These are phyloP conservation scores for Bipolaris sorokiniana DNA, from an alignment of 2,329 filamentous ascomycete genomes.

Conservation along the genomic window DNA sequence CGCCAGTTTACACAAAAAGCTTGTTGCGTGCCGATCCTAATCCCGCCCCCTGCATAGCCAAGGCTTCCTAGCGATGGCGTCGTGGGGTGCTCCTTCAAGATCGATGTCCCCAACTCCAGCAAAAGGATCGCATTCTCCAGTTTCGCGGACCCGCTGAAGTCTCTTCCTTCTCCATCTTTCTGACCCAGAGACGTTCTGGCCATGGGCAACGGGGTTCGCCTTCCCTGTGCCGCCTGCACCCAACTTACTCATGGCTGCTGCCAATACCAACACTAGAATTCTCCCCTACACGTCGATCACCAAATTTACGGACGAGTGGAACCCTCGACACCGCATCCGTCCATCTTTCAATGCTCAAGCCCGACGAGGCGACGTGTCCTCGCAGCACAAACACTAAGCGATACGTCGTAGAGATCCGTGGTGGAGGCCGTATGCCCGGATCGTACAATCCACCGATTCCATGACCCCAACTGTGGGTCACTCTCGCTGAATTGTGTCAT, in stretches of 20 bases:
- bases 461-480: slow-evolving; percentile 10
- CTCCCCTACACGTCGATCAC: background rate
- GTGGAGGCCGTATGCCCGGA: slow-evolving; percentile 12
- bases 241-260: slow-evolving; percentile 2
- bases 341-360: slow-evolving; percentile 2
- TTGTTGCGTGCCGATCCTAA: slow-evolving; percentile 22
- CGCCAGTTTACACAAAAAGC: slow-evolving; percentile 12
- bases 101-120: slow-evolving; percentile 7
- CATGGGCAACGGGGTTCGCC: slow-evolving; percentile 1
- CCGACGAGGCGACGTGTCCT: slow-evolving; percentile 16
- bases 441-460: slow-evolving; percentile 9
- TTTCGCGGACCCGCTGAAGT: slow-evolving; percentile 15
- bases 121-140: slow-evolving; percentile 8
- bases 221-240: slow-evolving; percentile 6
- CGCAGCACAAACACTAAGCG: slow-evolving; percentile 10
- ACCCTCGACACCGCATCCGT: slow-evolving; percentile 8
- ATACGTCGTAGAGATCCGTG: slow-evolving; percentile 3
- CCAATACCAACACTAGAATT: background rate
- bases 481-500: slow-evolving; percentile 13
- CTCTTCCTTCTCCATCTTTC: slow-evolving; percentile 17
- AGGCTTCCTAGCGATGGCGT: slow-evolving; percentile 9
- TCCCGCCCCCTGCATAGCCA: slow-evolving; percentile 21
- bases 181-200: slow-evolving; percentile 11
- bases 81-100: slow-evolving; percentile 15
- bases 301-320: slow-evolving; percentile 2